A percentile compares a stretch with the other conserved stretches of the same genome.
Evolutionary conservation across 140 eudicot genomes (phyloP).

Genomic region (Stevia rebaudiana): DNA sequence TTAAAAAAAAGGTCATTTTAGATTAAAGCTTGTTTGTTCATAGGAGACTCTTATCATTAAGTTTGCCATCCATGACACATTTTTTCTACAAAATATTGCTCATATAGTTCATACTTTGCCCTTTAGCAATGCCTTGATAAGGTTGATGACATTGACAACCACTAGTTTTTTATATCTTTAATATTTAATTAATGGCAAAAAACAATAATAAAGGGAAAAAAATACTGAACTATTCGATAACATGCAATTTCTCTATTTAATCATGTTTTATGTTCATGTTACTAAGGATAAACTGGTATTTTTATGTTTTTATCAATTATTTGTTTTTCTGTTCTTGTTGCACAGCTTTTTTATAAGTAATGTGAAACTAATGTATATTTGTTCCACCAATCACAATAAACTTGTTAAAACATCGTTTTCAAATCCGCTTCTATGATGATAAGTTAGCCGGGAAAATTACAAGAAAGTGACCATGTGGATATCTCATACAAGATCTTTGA

Average conservation of each 20-base stretch:
- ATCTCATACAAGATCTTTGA: too few species aligned
- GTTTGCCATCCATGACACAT: conserved; percentile 21
- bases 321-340: neutral
- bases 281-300: neutral
- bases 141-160: conserved; percentile 31
- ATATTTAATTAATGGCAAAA: neutral
- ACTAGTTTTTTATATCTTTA: conserved; percentile 18
- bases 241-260: neutral
- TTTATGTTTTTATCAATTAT: neutral
- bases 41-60: conserved; percentile 30
- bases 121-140: conserved; percentile 30
- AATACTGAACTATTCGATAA: neutral
- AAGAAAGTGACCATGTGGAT: too few species aligned
- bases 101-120: conserved; percentile 27
- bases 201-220: neutral
- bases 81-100: conserved; percentile 22
- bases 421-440: too few species aligned
- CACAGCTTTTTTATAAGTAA: too few species aligned
- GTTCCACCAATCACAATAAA: too few species aligned
- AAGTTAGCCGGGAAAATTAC: too few species aligned
- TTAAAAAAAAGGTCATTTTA: conserved; percentile 23
- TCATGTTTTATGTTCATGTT: neutral
- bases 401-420: too few species aligned
- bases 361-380: too few species aligned
- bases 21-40: conserved; percentile 33